A percentile compares a stretch with the other conserved stretches of the same genome.
phyloP scores from a whole-genome alignment of 2,329 filamentous ascomycete genomes.

The Cephalotrichum gorgonifer region DNA sequence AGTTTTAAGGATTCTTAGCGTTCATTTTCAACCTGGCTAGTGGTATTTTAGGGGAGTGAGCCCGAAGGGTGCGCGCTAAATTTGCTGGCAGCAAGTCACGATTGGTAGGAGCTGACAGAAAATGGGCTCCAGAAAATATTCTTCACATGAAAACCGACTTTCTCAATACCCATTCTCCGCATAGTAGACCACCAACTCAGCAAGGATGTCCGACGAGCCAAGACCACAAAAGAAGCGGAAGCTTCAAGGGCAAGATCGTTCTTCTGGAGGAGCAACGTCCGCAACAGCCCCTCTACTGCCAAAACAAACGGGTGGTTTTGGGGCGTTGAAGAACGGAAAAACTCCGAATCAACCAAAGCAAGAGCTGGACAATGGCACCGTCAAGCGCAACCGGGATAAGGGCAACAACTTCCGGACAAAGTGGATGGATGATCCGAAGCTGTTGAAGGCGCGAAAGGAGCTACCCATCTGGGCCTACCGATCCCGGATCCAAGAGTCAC shows the following conservation, averaged over 20 bases:
- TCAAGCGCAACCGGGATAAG: neutral
- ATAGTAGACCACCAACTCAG: neutral
- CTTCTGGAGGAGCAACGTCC: neutral
- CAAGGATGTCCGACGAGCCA: neutral
- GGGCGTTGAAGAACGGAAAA: neutral
- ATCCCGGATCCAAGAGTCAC: slow-evolving; percentile 53
- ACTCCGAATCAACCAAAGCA: neutral
- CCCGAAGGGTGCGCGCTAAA: no score
- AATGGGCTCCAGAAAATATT: no score
- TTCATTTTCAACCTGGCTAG: no score
- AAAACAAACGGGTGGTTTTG: neutral
- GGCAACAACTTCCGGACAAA: neutral
- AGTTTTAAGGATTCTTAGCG: no score
- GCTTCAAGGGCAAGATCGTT: neutral
- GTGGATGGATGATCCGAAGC: slow-evolving; percentile 3
- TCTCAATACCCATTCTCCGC: no score
- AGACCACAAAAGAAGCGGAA: neutral
- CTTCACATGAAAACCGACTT: no score
- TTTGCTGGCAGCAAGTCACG: no score
- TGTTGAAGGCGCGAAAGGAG: slow-evolving; percentile 45
- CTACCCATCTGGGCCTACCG: slow-evolving; percentile 75
- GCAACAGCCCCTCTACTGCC: neutral
- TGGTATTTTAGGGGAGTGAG: no score
- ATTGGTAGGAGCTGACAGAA: no score
- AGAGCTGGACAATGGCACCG: neutral